Percentiles rank a stretch among this genome's conserved stretches.
Conservation (phyloP, 2,329 filamentous ascomycete genomes). For the Apiospora arundinis region DNA sequence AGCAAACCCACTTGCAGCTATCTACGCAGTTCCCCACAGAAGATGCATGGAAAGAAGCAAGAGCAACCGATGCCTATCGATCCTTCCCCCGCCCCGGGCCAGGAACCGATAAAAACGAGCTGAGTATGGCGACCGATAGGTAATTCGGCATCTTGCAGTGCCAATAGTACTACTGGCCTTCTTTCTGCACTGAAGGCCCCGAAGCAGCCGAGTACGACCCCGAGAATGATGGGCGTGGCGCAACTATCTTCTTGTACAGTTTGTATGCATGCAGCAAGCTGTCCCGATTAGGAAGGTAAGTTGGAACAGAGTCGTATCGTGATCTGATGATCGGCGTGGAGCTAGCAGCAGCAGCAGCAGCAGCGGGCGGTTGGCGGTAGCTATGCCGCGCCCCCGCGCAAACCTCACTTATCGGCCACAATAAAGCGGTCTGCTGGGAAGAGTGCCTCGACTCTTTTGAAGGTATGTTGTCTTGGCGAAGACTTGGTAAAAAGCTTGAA, state of each 20-base stretch:
- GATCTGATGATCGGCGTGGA: constrained; percentile 11
- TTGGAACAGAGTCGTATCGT: constrained; percentile 9
- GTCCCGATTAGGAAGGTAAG: constrained; percentile 11
- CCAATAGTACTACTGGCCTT: neutral
- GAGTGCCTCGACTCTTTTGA: neutral
- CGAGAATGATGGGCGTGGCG: no score
- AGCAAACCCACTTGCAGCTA: constrained; percentile 1
- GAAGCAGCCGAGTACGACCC: neutral
- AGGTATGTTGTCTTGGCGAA: neutral
- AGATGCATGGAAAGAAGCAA: neutral
- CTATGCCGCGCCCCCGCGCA: neutral
- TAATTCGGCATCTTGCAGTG: neutral
- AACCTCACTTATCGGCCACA: neutral
- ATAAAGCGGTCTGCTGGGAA: neutral
- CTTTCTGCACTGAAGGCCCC: neutral
- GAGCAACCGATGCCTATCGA: neutral
- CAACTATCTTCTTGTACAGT: no score
- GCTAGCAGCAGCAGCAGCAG: neutral
- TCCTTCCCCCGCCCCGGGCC: neutral
- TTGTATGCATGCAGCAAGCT: neutral
- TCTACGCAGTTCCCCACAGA: neutral
- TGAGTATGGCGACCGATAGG: neutral
- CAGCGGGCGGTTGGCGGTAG: neutral
- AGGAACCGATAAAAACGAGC: neutral
- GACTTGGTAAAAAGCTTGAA: neutral